Conservation (phyloP, 2,329 filamentous ascomycete species). For the Penicillium vulpinum region DNA sequence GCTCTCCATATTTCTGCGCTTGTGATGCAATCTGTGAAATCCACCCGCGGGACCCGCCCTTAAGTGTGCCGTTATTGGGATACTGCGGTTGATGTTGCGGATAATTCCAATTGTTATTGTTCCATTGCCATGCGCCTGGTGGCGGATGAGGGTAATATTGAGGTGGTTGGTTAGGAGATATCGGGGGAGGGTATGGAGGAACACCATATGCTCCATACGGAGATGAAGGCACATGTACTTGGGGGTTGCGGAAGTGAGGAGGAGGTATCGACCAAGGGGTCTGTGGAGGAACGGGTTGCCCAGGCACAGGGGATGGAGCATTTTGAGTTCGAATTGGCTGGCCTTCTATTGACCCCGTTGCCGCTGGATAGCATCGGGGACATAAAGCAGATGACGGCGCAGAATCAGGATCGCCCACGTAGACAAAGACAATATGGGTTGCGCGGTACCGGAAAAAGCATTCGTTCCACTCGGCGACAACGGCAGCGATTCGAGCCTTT, state of each 20-base stretch:
- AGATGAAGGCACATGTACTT: constrained; percentile 3
- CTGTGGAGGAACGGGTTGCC: constrained; percentile 15
- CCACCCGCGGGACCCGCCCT: constrained; percentile 35
- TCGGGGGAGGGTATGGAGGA: constrained; percentile 21
- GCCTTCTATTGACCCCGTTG: constrained; percentile 26
- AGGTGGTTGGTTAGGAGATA: constrained; percentile 20
- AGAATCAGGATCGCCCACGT: constrained; percentile 35
- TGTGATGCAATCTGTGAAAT: constrained; percentile 37
- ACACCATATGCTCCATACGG: constrained; percentile 19
- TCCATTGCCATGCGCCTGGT: constrained; percentile 32
- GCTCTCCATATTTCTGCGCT: constrained; percentile 43
- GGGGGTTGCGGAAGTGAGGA: constrained; percentile 13
- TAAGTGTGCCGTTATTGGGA: constrained; percentile 19
- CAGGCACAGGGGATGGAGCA: constrained; percentile 10
- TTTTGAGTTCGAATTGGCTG: constrained; percentile 9
- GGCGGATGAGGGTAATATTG: constrained; percentile 28
- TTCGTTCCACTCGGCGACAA: constrained; percentile 47
- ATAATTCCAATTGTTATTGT: constrained; percentile 26
- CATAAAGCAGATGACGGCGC: constrained; percentile 41
- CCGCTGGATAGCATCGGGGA: constrained; percentile 42
- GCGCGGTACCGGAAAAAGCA: constrained; percentile 43
- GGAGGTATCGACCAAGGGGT: constrained; percentile 16
- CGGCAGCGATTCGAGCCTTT: constrained; percentile 38
- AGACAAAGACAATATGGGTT: constrained; percentile 35
- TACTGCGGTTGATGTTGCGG: constrained; percentile 25